Evolutionary conservation across 2,329 filamentous ascomycete genomes (phyloP).

Genomic region (Cryphonectria nitschkei): DNA sequence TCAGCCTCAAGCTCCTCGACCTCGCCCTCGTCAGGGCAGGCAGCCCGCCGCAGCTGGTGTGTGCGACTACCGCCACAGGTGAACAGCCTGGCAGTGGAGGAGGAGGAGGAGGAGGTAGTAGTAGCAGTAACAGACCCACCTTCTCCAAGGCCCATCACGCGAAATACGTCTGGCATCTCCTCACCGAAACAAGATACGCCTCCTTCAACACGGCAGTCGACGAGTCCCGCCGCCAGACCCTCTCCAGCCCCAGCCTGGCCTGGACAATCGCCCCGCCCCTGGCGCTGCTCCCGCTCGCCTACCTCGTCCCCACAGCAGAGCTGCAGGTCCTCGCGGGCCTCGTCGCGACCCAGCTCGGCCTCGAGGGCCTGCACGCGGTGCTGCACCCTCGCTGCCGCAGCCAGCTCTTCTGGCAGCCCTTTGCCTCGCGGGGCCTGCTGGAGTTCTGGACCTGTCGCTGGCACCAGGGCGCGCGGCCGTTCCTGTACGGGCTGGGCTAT

Average conservation of each 20-base stretch:
- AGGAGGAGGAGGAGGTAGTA: too few relatives aligned
- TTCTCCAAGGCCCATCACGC: neutral
- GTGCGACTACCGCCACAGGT: too few relatives aligned
- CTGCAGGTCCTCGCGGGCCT: conserved; percentile 13
- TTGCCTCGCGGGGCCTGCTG: neutral
- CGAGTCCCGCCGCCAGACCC: neutral
- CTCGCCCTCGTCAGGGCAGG: conserved; percentile 8
- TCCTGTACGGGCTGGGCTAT: conserved; percentile 14
- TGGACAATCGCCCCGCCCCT: neutral
- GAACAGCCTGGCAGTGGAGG: too few relatives aligned
- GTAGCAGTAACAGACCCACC: too few relatives aligned
- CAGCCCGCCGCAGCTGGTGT: conserved; percentile 11
- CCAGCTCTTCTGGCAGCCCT: conserved; percentile 13
- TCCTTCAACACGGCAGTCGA: conserved; percentile 22
- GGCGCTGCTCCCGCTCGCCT: conserved; percentile 8
- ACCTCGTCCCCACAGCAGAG: conserved; percentile 7
- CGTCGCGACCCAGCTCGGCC: conserved; percentile 7
- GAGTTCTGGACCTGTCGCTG: conserved; percentile 20
- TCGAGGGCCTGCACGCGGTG: conserved; percentile 7
- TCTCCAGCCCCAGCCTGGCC: neutral
- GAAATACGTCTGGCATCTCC: conserved; percentile 6
- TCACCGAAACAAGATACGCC: conserved; percentile 19
- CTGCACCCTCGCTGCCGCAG: conserved; percentile 15
- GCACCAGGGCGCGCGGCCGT: conserved; percentile 15
- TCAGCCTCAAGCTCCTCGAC: conserved; percentile 18